A percentile compares a stretch with the other conserved stretches of the same genome.
Evolutionary conservation across 805 yeast genomes (phyloP).

Genomic region (Hanseniaspora clermontiae): DNA sequence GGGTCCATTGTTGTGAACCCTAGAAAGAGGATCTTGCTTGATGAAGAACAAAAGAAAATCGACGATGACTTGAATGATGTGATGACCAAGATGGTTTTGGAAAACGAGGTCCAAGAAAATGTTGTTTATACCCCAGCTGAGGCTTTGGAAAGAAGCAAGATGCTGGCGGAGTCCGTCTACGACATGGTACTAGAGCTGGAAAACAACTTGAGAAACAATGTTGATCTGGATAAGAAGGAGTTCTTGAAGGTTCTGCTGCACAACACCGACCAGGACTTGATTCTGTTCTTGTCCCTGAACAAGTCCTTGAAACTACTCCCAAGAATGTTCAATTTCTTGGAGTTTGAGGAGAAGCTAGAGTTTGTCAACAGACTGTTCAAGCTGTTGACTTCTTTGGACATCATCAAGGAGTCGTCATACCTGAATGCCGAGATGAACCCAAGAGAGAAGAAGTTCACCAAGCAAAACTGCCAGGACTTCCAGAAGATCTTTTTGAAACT

Average conservation of each 20-base stretch:
- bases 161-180: constrained; percentile 49
- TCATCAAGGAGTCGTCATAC: constrained; percentile 68
- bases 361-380: constrained; percentile 67
- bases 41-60: constrained; percentile 18
- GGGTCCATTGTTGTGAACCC: constrained; percentile 82
- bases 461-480: constrained; percentile 46
- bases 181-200: constrained; percentile 68
- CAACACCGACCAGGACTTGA: constrained; percentile 44
- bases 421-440: constrained; percentile 30
- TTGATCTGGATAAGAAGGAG: constrained; percentile 33
- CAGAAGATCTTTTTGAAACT: constrained; percentile 72
- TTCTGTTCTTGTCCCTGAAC: constrained; percentile 46
- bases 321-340: constrained; percentile 71
- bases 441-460: constrained; percentile 41
- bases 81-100: background rate
- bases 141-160: constrained; percentile 5
- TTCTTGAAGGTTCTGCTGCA: constrained; percentile 50
- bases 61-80: constrained; percentile 26
- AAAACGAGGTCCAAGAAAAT: background rate
- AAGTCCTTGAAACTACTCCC: constrained; percentile 84
- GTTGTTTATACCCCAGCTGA: background rate
- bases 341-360: constrained; percentile 62
- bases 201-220: constrained; percentile 51
- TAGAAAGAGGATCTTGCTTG: constrained; percentile 59
- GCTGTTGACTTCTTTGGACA: constrained; percentile 65